Evolutionary conservation across 768 basidiomycete species (phyloP).

Genomic region (Auriscalpium orientale): DNA sequence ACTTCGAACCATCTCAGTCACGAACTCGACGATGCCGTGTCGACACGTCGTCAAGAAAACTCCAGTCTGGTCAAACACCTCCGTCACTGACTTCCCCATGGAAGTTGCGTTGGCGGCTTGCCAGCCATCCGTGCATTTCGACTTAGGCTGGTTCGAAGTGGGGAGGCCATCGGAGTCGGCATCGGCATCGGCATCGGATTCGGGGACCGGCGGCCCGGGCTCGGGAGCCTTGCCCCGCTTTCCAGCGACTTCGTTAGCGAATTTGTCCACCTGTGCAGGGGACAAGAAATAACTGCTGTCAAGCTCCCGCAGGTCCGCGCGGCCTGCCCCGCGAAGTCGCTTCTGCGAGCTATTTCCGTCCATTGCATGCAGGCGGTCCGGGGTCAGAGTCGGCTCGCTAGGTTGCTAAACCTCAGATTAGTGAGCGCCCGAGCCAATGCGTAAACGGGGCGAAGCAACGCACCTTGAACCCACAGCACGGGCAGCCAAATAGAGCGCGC

Average conservation of each 20-base stretch:
- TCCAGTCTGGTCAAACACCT: background rate
- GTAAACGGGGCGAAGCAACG: rapidly evolving
- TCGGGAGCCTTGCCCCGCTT: too few relatives aligned
- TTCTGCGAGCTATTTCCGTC: background rate
- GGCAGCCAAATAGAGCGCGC: background rate
- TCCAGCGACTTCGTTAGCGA: background rate
- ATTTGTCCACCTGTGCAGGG: background rate
- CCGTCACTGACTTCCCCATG: background rate
- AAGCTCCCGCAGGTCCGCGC: background rate
- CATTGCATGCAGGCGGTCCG: background rate
- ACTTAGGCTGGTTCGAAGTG: background rate
- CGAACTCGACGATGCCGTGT: background rate
- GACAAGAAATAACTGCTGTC: background rate
- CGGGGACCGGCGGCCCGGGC: background rate
- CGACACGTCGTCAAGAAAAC: background rate
- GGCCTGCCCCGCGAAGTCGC: background rate
- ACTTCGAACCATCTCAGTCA: background rate
- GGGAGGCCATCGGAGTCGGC: background rate
- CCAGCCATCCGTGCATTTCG: background rate
- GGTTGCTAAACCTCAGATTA: background rate
- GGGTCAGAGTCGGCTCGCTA: background rate
- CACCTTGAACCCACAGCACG: background rate
- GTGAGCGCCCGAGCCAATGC: too few relatives aligned
- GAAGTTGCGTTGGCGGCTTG: background rate
- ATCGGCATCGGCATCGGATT: background rate